These are phyloP conservation scores for Trametopsis cervina DNA, from an alignment of 768 basidiomycete species.

Conservation along the genomic window DNA sequence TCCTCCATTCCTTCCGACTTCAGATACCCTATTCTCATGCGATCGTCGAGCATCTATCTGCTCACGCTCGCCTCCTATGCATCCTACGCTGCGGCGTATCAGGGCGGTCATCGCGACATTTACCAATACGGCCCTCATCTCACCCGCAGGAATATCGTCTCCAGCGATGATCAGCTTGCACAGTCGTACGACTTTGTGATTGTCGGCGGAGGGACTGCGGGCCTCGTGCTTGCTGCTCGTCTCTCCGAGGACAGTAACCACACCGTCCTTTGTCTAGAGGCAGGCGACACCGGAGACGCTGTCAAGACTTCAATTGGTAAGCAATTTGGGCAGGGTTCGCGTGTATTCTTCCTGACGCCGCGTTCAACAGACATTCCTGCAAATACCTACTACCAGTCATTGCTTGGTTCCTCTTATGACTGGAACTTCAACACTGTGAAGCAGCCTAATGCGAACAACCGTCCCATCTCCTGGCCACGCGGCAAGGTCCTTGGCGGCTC, in stretches of 20 bases:
- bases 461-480: slow-evolving; percentile 47
- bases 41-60: slow-evolving; percentile 13
- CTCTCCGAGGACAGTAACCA: slow-evolving; percentile 38
- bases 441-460: slow-evolving; percentile 37
- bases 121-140: slow-evolving; percentile 9
- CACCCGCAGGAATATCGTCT: slow-evolving; percentile 32
- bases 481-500: slow-evolving; percentile 68
- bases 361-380: slow-evolving; percentile 38
- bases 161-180: slow-evolving; percentile 28
- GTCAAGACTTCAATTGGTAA: slow-evolving; percentile 28
- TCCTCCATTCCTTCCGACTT: neutral
- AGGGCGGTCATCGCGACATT: slow-evolving; percentile 17
- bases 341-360: neutral
- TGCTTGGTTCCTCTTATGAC: slow-evolving; percentile 42
- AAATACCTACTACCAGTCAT: slow-evolving; percentile 44
- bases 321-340: slow-evolving; percentile 12
- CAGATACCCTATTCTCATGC: slow-evolving; percentile 14
- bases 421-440: slow-evolving; percentile 46
- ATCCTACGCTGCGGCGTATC: slow-evolving; percentile 8
- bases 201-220: slow-evolving; percentile 41
- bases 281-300: slow-evolving; percentile 38
- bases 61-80: slow-evolving; percentile 15
- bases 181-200: slow-evolving; percentile 49
- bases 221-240: slow-evolving; percentile 39
- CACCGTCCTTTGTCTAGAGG: slow-evolving; percentile 38